Evolutionary conservation across 495 filamentous ascomycete species (phyloP).

Genomic region (Lentithecium fluviatile): DNA sequence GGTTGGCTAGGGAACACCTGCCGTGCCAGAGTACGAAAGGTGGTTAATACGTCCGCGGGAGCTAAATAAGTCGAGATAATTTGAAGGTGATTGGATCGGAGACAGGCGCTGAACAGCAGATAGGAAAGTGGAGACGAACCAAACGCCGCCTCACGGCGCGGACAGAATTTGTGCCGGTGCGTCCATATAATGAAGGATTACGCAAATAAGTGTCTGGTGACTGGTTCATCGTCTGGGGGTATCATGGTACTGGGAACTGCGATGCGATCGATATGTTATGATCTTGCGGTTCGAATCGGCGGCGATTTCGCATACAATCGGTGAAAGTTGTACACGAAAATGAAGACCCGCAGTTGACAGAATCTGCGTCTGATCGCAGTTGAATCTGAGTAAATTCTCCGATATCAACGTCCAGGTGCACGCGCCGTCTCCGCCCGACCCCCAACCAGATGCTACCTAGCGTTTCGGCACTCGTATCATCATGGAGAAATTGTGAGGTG

Average conservation of each 20-base stretch:
- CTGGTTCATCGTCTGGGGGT: neutral
- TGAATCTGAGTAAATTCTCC: constrained; percentile 6
- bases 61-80: neutral
- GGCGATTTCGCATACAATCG: constrained; percentile 5
- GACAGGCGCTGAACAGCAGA: neutral
- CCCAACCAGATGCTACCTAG: neutral
- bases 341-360: constrained; percentile 9
- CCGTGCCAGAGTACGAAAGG: neutral
- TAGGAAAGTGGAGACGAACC: neutral
- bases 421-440: neutral
- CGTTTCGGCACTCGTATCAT: too few species aligned
- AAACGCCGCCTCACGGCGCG: too few species aligned
- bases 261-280: neutral
- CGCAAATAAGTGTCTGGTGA: too few species aligned
- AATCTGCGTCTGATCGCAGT: neutral
- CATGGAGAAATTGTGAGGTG: neutral
- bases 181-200: too few species aligned
- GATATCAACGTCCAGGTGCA: neutral
- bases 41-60: neutral
- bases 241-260: constrained; percentile 23
- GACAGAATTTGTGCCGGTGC: too few species aligned
- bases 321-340: too few species aligned
- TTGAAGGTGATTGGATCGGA: neutral
- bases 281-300: neutral
- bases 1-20: neutral